A percentile compares a stretch with the other conserved stretches of the same genome.
These are phyloP conservation scores for Botryotinia convoluta DNA, from an alignment of 2,329 filamentous ascomycete genomes.

Conservation along the genomic window DNA sequence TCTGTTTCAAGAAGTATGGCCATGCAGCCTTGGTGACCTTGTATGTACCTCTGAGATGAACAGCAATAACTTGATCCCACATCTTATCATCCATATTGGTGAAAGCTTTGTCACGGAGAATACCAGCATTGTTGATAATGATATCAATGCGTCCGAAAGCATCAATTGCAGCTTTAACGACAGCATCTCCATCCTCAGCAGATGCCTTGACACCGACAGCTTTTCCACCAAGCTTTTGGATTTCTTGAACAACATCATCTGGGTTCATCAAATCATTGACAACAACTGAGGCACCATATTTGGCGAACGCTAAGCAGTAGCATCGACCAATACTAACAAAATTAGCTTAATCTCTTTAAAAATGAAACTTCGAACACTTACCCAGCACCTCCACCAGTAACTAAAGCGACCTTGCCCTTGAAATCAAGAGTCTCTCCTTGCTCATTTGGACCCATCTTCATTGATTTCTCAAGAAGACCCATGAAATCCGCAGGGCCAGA, in stretches of 20 bases:
- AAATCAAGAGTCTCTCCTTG: slow-evolving; percentile 75
- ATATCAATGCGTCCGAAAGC: slow-evolving; percentile 92
- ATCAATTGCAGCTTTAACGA: slow-evolving; percentile 92
- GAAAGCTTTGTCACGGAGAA: slow-evolving; percentile 96
- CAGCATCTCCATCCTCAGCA: slow-evolving; percentile 85
- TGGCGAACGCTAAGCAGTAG: slow-evolving; percentile 85
- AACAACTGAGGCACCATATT: slow-evolving; percentile 78
- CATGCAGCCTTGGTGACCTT: slow-evolving; percentile 96
- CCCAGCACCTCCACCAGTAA: slow-evolving; percentile 85
- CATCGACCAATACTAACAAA: slow-evolving; percentile 73
- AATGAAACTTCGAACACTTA: slow-evolving; percentile 39
- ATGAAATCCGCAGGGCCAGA: slow-evolving; percentile 86
- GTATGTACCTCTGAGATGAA: slow-evolving; percentile 92
- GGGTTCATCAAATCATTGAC: slow-evolving; percentile 96
- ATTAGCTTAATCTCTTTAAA: not conserved
- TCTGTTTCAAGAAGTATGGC: slow-evolving; percentile 97
- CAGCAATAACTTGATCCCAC: slow-evolving; percentile 89
- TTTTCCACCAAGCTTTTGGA: slow-evolving; percentile 83
- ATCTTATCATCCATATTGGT: slow-evolving; percentile 93
- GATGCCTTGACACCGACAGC: slow-evolving; percentile 91
- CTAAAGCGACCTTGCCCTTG: slow-evolving; percentile 77
- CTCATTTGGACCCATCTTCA: slow-evolving; percentile 71
- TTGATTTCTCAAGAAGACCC: slow-evolving; percentile 75
- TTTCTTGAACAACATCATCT: slow-evolving; percentile 86
- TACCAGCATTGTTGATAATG: slow-evolving; percentile 96